These are phyloP conservation scores for Saccharomycopsis amapae DNA, from an alignment of 805 yeast species.

Conservation along the genomic window DNA sequence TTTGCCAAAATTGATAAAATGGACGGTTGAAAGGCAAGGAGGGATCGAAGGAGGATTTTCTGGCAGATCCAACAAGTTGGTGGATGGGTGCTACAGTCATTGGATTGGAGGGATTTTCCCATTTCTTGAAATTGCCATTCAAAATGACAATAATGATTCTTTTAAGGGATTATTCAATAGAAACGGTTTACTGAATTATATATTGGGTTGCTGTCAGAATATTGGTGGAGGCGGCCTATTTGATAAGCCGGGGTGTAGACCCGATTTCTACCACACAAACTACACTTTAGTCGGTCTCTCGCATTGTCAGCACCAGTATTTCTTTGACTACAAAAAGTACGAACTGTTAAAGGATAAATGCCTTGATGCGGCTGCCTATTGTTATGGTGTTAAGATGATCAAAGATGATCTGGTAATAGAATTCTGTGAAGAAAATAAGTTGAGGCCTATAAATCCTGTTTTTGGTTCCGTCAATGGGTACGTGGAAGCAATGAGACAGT, in stretches of 20 bases:
- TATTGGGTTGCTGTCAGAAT: slow-evolving; percentile 69
- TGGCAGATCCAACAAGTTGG: slow-evolving; percentile 89
- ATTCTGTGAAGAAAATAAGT: slow-evolving; percentile 9
- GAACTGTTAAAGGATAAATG: slow-evolving; percentile 1
- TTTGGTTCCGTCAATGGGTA: slow-evolving; percentile 11
- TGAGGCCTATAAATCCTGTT: slow-evolving; percentile 11
- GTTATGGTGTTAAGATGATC: slow-evolving; percentile 25
- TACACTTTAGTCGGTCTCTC: slow-evolving; percentile 76
- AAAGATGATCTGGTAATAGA: slow-evolving; percentile 17
- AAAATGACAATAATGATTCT: slow-evolving; percentile 23
- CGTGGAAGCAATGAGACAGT: slow-evolving; percentile 8
- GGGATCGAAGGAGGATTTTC: slow-evolving; percentile 76
- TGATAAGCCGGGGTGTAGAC: slow-evolving; percentile 77
- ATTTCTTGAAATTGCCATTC: slow-evolving; percentile 48
- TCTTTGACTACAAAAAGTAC: slow-evolving; percentile 21
- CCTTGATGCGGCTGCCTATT: slow-evolving; percentile 28
- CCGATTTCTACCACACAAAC: slow-evolving; percentile 90
- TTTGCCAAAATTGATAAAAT: slow-evolving; percentile 44
- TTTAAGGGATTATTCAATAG: slow-evolving; percentile 41
- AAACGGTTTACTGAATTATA: slow-evolving; percentile 53
- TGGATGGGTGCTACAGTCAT: slow-evolving; percentile 92
- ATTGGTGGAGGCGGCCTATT: slow-evolving; percentile 60
- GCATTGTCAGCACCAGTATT: slow-evolving; percentile 41
- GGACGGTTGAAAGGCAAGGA: slow-evolving; percentile 70
- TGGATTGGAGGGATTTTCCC: slow-evolving; percentile 86